These are phyloP conservation scores for Musa beccarii DNA, from an alignment of 176 grass and related monocot species.

Conservation along the genomic window DNA sequence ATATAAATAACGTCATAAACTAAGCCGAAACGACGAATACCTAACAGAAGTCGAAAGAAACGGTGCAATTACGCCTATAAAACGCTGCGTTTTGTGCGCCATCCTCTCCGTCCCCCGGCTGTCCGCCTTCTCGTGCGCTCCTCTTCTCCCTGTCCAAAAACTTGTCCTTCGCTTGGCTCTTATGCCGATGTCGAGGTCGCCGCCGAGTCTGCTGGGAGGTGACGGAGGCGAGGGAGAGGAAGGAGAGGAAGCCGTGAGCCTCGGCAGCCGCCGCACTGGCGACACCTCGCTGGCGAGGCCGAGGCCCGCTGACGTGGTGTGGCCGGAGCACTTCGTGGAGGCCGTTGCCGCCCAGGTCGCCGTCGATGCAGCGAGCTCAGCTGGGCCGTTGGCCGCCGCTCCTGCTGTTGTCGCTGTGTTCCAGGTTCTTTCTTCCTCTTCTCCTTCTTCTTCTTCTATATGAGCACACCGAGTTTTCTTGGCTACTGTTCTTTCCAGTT, in stretches of 20 bases:
- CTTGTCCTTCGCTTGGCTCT: not conserved
- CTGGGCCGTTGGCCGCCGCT: not conserved
- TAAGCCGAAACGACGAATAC: not conserved
- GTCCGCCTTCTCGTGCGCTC: not conserved
- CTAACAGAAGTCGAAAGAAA: not conserved
- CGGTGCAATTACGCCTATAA: not conserved
- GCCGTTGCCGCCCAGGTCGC: not conserved
- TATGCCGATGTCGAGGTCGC: not conserved
- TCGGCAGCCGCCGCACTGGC: not conserved
- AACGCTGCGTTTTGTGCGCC: not conserved
- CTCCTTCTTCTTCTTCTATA: not conserved
- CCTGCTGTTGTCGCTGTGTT: not conserved
- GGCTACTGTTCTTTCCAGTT: not conserved
- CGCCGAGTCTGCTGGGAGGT: not conserved
- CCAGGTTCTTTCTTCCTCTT: not conserved
- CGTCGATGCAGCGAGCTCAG: not conserved
- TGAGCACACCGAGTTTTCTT: not conserved
- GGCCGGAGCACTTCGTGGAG: slow-evolving; percentile 5
- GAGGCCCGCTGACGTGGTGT: not conserved
- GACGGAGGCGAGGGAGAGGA: not conserved
- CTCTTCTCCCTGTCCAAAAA: not conserved
- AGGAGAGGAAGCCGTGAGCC: not conserved
- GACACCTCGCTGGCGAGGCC: not conserved
- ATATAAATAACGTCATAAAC: too few species aligned
- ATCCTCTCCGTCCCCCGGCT: not conserved